Conservation (phyloP, 345 rosid species). For the Citrus reticulata region DNA sequence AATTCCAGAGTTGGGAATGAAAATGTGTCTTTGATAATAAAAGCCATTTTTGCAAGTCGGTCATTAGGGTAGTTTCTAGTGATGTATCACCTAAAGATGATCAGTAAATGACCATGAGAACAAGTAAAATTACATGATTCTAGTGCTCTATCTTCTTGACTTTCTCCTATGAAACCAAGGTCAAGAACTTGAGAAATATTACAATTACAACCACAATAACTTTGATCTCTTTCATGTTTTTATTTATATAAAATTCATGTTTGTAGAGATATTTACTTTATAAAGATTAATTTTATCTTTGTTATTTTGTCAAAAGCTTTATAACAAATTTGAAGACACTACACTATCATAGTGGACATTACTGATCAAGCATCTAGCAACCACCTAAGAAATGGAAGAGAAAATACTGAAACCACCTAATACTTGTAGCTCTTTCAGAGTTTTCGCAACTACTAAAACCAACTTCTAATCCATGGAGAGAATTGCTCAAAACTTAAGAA, state of each 20-base stretch:
- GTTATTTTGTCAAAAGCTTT: neutral
- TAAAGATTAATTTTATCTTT: neutral
- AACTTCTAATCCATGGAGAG: neutral
- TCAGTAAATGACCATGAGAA: neutral
- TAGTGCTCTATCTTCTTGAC: neutral
- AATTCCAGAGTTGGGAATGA: neutral
- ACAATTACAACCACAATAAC: neutral
- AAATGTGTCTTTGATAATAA: neutral
- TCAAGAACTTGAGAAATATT: neutral
- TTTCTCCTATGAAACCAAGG: neutral
- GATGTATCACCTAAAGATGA: neutral
- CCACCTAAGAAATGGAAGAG: neutral
- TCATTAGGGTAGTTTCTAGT: neutral
- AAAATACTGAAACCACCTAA: neutral
- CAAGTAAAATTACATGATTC: neutral
- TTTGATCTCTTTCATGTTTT: neutral
- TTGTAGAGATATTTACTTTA: neutral
- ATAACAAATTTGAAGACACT: neutral
- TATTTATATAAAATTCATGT: neutral
- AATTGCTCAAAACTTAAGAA: neutral
- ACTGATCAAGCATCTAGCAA: neutral
- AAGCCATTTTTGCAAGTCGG: neutral
- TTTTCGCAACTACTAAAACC: neutral
- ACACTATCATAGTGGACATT: neutral
- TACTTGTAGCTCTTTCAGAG: neutral